phyloP scores from a whole-genome alignment of 1,284 basidiomycete genomes.

The Athelia sp. region DNA sequence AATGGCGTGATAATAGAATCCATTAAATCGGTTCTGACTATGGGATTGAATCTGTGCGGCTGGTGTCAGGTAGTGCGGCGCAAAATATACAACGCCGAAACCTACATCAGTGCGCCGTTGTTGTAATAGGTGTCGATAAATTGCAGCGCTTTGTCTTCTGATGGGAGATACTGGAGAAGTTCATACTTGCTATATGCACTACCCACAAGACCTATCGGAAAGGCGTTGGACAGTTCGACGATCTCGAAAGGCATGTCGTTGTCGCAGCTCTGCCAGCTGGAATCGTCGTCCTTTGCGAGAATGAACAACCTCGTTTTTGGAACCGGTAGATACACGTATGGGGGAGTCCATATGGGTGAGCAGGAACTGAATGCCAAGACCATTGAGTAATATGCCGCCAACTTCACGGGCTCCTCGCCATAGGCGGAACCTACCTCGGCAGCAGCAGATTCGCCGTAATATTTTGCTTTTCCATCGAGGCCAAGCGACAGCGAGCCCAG shows the following conservation, averaged over 20 bases:
- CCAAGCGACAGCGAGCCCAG: constrained; percentile 43
- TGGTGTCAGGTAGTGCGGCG: neutral
- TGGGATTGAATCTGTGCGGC: constrained; percentile 34
- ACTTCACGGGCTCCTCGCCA: no score
- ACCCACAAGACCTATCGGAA: constrained; percentile 43
- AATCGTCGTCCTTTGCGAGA: neutral
- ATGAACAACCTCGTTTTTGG: no score
- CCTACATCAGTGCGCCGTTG: constrained; percentile 45
- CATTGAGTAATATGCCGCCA: no score
- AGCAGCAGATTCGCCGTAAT: constrained; percentile 40
- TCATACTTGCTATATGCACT: constrained; percentile 28
- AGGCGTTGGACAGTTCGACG: constrained; percentile 38
- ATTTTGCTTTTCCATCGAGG: constrained; percentile 37
- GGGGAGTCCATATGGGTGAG: constrained; percentile 19
- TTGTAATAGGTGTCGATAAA: constrained; percentile 37
- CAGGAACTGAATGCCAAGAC: constrained; percentile 39
- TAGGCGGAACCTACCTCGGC: constrained; percentile 37
- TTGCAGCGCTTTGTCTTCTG: constrained; percentile 30
- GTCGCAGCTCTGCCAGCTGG: neutral
- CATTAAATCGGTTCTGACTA: constrained; percentile 33
- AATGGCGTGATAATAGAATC: constrained; percentile 34
- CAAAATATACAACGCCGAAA: constrained; percentile 7
- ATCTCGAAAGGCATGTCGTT: constrained; percentile 34
- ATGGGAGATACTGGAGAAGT: constrained; percentile 34
- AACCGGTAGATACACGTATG: neutral